Percentiles rank a stretch among this genome's conserved stretches.
These are phyloP conservation scores for Ogataea kodamae DNA, from an alignment of 805 yeast species.

Conservation along the genomic window DNA sequence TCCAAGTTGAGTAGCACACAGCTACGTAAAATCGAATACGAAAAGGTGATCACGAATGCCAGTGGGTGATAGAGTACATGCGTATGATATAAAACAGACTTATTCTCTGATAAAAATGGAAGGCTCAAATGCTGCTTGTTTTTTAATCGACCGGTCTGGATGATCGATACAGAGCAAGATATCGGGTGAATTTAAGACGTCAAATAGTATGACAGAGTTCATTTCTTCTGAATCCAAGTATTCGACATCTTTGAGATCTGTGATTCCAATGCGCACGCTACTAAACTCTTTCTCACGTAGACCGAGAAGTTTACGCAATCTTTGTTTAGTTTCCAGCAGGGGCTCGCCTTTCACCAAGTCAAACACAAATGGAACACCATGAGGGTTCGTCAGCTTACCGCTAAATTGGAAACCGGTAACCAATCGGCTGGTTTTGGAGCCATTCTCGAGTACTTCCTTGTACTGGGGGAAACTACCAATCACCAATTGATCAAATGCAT, in stretches of 20 bases:
- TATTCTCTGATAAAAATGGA: constrained; percentile 54
- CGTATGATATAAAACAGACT: constrained; percentile 4
- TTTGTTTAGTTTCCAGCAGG: constrained; percentile 55
- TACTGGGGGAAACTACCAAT: constrained; percentile 44
- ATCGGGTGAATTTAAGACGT: constrained; percentile 36
- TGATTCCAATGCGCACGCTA: constrained; percentile 64
- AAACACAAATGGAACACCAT: constrained; percentile 85
- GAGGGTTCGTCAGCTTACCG: constrained; percentile 60
- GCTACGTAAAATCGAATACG: constrained; percentile 45
- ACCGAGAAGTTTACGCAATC: constrained; percentile 71
- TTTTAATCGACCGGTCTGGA: constrained; percentile 72
- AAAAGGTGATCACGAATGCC: constrained; percentile 10
- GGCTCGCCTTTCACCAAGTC: constrained; percentile 66
- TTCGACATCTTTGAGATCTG: constrained; percentile 37
- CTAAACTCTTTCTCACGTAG: constrained; percentile 77
- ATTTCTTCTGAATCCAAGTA: constrained; percentile 47
- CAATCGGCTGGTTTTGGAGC: constrained; percentile 35
- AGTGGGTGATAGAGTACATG: constrained; percentile 1
- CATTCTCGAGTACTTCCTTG: constrained; percentile 18
- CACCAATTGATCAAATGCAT: constrained; percentile 41
- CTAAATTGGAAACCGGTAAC: constrained; percentile 75
- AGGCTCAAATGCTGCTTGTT: constrained; percentile 47
- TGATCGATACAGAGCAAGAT: constrained; percentile 74
- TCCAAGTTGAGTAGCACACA: constrained; percentile 87
- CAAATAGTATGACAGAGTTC: constrained; percentile 53